A percentile compares a stretch with the other conserved stretches of the same genome.
phyloP scores from a whole-genome alignment of 768 basidiomycete genomes.

The Tubosaeta sp. region DNA sequence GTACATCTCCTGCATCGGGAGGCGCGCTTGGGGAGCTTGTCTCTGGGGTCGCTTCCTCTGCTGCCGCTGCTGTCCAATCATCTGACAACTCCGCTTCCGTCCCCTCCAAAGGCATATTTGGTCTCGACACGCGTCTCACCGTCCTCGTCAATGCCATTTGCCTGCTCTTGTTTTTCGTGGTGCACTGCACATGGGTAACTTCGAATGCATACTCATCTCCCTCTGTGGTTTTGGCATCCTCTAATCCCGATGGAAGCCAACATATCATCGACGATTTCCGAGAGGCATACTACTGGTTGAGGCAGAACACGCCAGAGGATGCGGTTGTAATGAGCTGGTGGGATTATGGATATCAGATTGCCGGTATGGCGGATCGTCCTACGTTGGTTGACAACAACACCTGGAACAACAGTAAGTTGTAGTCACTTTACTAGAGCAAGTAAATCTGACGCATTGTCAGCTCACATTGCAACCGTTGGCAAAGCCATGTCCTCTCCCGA shows the following conservation, averaged over 20 bases:
- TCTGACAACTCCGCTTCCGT: conserved; percentile 9
- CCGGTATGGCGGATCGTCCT: conserved; percentile 95
- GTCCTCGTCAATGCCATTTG: conserved; percentile 72
- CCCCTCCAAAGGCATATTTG: conserved; percentile 63
- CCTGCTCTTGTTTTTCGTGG: conserved; percentile 85
- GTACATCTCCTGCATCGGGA: conserved; percentile 37
- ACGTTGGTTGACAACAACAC: conserved; percentile 99
- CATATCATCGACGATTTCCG: conserved; percentile 99
- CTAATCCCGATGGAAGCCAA: conserved; percentile 76
- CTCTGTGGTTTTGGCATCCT: conserved; percentile 88
- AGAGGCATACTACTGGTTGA: conserved; percentile 98
- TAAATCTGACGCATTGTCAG: conserved; percentile 35
- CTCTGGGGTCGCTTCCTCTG: conserved; percentile 35
- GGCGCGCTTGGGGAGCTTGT: conserved; percentile 39
- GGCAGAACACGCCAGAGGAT: conserved; percentile 89
- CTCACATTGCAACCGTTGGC: conserved; percentile 97
- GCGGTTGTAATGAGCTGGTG: conserved; percentile 99
- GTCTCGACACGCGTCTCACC: conserved; percentile 74
- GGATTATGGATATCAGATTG: conserved; percentile 99
- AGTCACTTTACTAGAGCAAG: not conserved
- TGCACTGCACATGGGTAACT: conserved; percentile 97
- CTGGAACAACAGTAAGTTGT: conserved; percentile 92
- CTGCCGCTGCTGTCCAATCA: conserved; percentile 22
- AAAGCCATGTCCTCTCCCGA: conserved; percentile 96
- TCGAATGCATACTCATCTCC: conserved; percentile 95